A percentile compares a stretch with the other conserved stretches of the same genome.
Evolutionary conservation across 2,329 filamentous ascomycete genomes (phyloP).

Genomic region (Aspergillus quadricinctus): DNA sequence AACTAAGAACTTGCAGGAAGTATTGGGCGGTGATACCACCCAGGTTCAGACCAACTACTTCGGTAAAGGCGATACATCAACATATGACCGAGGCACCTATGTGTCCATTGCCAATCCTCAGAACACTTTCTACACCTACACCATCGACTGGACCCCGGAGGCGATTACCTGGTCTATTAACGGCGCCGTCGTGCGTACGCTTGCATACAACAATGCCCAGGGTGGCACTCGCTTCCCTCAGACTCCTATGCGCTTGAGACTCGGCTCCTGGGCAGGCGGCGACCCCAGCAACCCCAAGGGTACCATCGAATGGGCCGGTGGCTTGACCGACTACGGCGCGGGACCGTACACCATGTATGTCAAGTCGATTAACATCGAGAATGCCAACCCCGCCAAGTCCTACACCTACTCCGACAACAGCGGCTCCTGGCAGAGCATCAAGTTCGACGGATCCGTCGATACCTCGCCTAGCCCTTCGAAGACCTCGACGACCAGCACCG

Average conservation of each 20-base stretch:
- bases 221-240: slow-evolving; percentile 62
- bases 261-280: slow-evolving; percentile 68
- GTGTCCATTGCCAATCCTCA: slow-evolving; percentile 61
- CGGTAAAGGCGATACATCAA: slow-evolving; percentile 75
- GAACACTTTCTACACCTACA: slow-evolving; percentile 42
- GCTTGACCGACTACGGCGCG: slow-evolving; percentile 60
- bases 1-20: slow-evolving; percentile 24
- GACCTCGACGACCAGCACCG: slow-evolving; percentile 6
- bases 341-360: slow-evolving; percentile 73
- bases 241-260: slow-evolving; percentile 67
- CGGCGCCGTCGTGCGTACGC: slow-evolving; percentile 56
- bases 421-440: slow-evolving; percentile 62
- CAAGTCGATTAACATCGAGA: slow-evolving; percentile 54
- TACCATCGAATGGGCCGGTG: slow-evolving; percentile 67
- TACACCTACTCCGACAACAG: slow-evolving; percentile 62
- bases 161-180: slow-evolving; percentile 63
- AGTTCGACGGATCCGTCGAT: slow-evolving; percentile 27
- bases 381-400: slow-evolving; percentile 57
- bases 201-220: slow-evolving; percentile 57
- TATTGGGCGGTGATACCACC: slow-evolving; percentile 31
- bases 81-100: slow-evolving; percentile 80
- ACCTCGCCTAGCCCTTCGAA: slow-evolving; percentile 5
- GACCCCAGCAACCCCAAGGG: slow-evolving; percentile 36
- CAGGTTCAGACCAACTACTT: slow-evolving; percentile 85
- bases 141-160: slow-evolving; percentile 63